Percentiles rank a stretch among this genome's conserved stretches.
Conservation (phyloP, 129 eudicot species). For the Chrysanthemum seticuspe region DNA sequence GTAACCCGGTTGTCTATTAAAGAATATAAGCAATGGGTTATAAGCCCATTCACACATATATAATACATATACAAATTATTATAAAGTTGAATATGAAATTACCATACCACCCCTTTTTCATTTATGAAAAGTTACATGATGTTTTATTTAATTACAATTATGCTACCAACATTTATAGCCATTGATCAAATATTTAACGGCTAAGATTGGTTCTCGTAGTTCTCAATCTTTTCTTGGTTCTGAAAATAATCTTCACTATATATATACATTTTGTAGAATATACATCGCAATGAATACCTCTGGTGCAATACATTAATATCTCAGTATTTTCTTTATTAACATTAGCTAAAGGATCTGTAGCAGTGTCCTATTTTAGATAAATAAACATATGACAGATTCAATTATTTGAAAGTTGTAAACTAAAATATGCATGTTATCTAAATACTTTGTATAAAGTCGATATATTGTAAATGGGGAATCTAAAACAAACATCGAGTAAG, state of each 20-base stretch:
- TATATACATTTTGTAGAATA: slow-evolving; percentile 88
- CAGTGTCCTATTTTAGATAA: slow-evolving; percentile 43
- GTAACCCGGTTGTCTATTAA: slow-evolving; percentile 78
- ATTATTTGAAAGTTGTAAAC: neutral
- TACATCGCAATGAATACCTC: slow-evolving; percentile 97
- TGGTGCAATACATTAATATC: slow-evolving; percentile 94
- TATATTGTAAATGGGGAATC: neutral
- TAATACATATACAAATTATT: too few relatives aligned
- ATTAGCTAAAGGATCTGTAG: slow-evolving; percentile 85
- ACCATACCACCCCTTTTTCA: too few relatives aligned
- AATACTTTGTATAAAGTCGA: neutral
- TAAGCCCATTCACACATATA: neutral
- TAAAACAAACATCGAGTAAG: neutral
- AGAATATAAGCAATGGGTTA: neutral
- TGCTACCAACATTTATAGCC: too few relatives aligned
- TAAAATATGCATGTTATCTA: slow-evolving; percentile 4
- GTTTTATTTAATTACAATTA: too few relatives aligned
- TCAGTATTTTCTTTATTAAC: slow-evolving; percentile 84
- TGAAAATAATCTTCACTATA: too few relatives aligned
- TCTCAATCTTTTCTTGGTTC: too few relatives aligned
- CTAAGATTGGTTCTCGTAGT: too few relatives aligned
- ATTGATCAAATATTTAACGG: too few relatives aligned
- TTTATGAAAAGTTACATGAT: too few relatives aligned
- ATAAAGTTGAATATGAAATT: too few relatives aligned
- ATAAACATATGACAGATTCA: slow-evolving; percentile 1